Base-by-base conservation (phyloP, 306 rosid genomes). In the Mucuna pruriens region DNA sequence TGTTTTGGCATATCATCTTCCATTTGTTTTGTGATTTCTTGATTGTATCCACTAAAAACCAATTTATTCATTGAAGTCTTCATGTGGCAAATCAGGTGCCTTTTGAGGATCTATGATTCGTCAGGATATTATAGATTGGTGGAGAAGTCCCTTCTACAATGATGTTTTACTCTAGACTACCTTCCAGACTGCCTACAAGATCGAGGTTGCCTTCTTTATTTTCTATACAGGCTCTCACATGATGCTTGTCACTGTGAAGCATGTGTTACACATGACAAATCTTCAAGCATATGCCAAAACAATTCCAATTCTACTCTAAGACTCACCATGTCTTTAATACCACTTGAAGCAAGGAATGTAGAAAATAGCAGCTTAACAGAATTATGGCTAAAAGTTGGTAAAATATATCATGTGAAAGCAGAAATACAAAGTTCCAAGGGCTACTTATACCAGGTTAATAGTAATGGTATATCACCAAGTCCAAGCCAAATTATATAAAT, bases 81-180 rank as follows among this genome's bases (percentile, higher is more conserved):
- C 44, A 34, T 34, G 44, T 16, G 5, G 31, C 20, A 23, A 72
- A 80, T 72, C 66, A 22, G 29, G 26, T 61, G 64, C 44, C 79
- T 34, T 48, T 62, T 9, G 9, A 62, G 44, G 45, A 33, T 60
- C 78, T 51, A 16, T 20, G 17, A 58, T 70, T 54, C 48, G 69
- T n/a, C 34, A 39, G 57, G 46, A 78, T 67, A 39, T 25, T 62
- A 17, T 54, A 54, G 48, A 55, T 54, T 4, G 67, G 69, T 17
- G 57, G 54, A 74, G 13, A 40, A 55, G 13, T 42, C 34, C 46
- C 39, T n/a, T 25, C 36, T 57, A 33, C 20, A 19, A 31, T 19
- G 25, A 45, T 78, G 58, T 20, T 6, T 45, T 80, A 60, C 52
- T 76, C 60, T 52, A 71, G 62, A 70, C 26, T 44, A 79, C 26